Percentiles rank a stretch among this genome's conserved stretches.
Evolutionary conservation across 2,329 filamentous ascomycete species (phyloP).

Genomic region (Ophiostoma ulmi): DNA sequence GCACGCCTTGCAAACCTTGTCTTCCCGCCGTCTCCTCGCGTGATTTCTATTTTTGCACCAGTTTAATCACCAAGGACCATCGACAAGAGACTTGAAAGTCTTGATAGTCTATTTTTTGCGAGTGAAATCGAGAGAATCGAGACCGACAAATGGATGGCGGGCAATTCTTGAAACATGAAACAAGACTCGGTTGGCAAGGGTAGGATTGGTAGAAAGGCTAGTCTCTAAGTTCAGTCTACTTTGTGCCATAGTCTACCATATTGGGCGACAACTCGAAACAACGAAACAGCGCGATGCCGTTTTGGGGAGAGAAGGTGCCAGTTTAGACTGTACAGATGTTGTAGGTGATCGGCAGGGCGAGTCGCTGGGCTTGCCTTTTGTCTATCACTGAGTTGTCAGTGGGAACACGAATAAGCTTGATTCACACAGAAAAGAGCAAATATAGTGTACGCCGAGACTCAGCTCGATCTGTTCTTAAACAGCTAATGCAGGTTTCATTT

Average conservation of each 20-base stretch:
- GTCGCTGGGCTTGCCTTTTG: background rate
- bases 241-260: background rate
- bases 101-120: background rate
- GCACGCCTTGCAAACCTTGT: background rate
- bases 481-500: background rate
- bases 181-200: background rate
- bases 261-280: background rate
- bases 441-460: background rate
- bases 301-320: background rate
- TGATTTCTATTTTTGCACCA: slow-evolving; percentile 23
- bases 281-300: background rate
- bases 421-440: background rate
- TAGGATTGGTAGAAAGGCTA: slow-evolving; percentile 1
- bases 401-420: background rate
- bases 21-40: background rate
- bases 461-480: slow-evolving; percentile 1
- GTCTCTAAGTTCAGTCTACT: background rate
- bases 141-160: slow-evolving; percentile 12
- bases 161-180: slow-evolving; percentile 23
- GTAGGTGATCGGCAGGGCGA: slow-evolving; percentile 2
- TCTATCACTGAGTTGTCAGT: background rate
- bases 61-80: slow-evolving; percentile 24
- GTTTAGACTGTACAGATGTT: background rate
- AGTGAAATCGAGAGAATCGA: background rate
- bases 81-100: background rate